phyloP scores from a whole-genome alignment of 768 basidiomycete species.

The Hypholoma fasciculare region DNA sequence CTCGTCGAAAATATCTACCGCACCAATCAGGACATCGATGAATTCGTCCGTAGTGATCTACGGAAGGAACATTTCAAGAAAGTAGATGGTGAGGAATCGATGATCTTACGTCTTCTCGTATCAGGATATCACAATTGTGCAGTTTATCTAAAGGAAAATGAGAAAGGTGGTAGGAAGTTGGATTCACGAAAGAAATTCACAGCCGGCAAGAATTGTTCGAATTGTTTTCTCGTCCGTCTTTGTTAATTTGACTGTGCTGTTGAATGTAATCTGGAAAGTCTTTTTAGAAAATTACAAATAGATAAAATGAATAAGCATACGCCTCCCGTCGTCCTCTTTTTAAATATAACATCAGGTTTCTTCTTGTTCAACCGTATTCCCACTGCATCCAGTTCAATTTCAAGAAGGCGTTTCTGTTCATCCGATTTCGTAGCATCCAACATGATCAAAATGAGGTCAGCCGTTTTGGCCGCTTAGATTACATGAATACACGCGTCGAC shows the following conservation, averaged over 20 bases:
- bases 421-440: constrained; percentile 91
- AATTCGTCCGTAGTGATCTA: constrained; percentile 96
- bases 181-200: constrained; percentile 34
- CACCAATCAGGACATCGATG: constrained; percentile 96
- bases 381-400: constrained; percentile 94
- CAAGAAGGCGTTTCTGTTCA: constrained; percentile 85
- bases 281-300: constrained; percentile 1
- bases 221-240: constrained; percentile 96
- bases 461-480: constrained; percentile 73
- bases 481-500: constrained; percentile 2
- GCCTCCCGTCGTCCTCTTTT: constrained; percentile 89
- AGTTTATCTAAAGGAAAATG: constrained; percentile 61
- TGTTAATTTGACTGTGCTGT: constrained; percentile 90
- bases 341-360: constrained; percentile 94
- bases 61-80: constrained; percentile 7
- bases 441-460: constrained; percentile 93
- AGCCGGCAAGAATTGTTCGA: constrained; percentile 86
- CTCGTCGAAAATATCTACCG: constrained; percentile 1
- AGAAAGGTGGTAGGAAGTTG: background rate
- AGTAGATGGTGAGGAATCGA: constrained; percentile 1
- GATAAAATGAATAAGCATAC: constrained; percentile 43
- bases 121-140: constrained; percentile 97
- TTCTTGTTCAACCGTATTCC: constrained; percentile 92
- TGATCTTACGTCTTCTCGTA: constrained; percentile 86
- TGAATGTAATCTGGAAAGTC: constrained; percentile 77